Base-by-base conservation (phyloP, 1,284 basidiomycete species). In the Microbotryum lychnidis-dioicae region DNA sequence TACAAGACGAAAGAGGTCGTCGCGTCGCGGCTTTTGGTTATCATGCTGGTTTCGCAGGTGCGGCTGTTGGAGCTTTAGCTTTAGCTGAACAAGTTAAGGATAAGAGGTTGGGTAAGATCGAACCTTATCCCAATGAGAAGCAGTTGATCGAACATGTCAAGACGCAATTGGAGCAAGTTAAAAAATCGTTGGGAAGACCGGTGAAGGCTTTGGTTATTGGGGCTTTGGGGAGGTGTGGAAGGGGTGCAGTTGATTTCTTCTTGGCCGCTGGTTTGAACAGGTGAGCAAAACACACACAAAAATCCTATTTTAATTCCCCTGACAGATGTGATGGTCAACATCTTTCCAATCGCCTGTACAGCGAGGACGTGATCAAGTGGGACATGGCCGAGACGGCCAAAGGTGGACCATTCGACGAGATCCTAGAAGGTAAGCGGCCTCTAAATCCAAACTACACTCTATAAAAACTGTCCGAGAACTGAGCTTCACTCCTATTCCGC, bases 1-100 rank as follows among this genome's bases (percentile, higher is more conserved):
- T 98, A 64, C 88, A 85, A 69, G 93, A 98, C 75, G 84, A 80
- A 20, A 80, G 75, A 50, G 90, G 91, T 27, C 82, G 91, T 44
- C 86, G 96, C 45, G 94, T 99, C 29, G 96, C 96, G n/a, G 96
- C 96, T 1, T 99, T 99, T 73, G 96, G 96, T 8, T 99, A 89
- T 81, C 89, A 98, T 76, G 96, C 96, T 16, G 96, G 96, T 3
- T 98, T 97, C 70, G 93, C 94, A 8, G 96, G 96, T 29, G 92
- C 96, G 6, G 96, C 94, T 3, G 89, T 91, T 0, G 93, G 93
- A 56, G 85, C 87, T 7, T 81, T 99, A 23, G 92, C 91, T 3
- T 77, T 87, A 54, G 89, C 89, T 7, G 80, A 87, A 25, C 82
- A 86, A 66, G 80, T 82, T 69, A 84, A 82, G 9, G 77, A 82